These are phyloP conservation scores for Mycena alexandri DNA, from an alignment of 768 basidiomycete genomes.

Conservation along the genomic window DNA sequence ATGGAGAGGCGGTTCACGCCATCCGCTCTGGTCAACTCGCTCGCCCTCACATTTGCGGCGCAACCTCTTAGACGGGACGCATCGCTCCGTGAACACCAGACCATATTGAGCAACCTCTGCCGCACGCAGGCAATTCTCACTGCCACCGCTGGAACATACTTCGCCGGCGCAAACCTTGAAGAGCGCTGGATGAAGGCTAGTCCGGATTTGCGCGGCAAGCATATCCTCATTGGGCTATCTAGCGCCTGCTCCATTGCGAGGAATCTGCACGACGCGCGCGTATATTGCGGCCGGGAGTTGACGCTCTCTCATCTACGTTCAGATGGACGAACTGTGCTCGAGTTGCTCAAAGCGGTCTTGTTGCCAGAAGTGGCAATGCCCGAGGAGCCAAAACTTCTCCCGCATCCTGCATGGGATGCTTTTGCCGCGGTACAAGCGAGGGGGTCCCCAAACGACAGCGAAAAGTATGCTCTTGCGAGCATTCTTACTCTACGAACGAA, in stretches of 20 bases:
- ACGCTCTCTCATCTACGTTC: no score
- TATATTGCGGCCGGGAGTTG: no score
- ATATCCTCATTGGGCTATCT: no score
- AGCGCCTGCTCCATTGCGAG: no score
- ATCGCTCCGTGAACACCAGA: conserved; percentile 6
- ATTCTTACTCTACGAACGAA: conserved; percentile 35
- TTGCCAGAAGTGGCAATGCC: conserved; percentile 8
- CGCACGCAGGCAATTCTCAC: conserved; percentile 4
- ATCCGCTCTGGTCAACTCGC: conserved; percentile 1
- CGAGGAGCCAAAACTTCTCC: conserved; percentile 31
- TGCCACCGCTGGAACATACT: background rate
- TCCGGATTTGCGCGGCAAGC: no score
- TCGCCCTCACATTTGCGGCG: background rate
- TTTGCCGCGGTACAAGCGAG: conserved; percentile 5
- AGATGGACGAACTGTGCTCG: conserved; percentile 14
- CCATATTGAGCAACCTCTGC: background rate
- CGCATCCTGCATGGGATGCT: conserved; percentile 29
- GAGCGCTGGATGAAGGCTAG: no score
- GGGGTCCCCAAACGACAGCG: conserved; percentile 13
- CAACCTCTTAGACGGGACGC: background rate
- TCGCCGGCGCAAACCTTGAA: conserved; percentile 14
- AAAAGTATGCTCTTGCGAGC: conserved; percentile 24
- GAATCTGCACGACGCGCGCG: no score
- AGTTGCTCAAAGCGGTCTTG: conserved; percentile 25
- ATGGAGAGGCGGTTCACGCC: conserved; percentile 6